Conservation (phyloP, 371 early-diverging fungal genomes). For the Apophysomyces ossiformis region DNA sequence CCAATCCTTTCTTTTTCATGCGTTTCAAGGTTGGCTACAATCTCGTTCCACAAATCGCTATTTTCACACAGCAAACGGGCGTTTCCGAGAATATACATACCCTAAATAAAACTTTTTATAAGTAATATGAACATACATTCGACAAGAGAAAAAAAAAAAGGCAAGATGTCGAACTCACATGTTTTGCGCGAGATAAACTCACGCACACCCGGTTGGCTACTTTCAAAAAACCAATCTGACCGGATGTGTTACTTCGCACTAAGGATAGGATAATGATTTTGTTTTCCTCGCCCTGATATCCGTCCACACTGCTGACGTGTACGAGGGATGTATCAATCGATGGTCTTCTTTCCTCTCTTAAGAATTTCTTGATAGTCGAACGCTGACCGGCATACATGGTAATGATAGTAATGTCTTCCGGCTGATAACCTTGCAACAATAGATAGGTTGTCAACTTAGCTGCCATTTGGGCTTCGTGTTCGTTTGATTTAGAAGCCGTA, state of each 20-base stretch:
- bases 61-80: constrained; percentile 52
- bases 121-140: neutral
- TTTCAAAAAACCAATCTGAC: constrained; percentile 78
- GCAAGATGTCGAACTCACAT: constrained; percentile 30
- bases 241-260: constrained; percentile 62
- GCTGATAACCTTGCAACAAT: constrained; percentile 54
- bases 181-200: constrained; percentile 72
- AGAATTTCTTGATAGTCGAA: constrained; percentile 35
- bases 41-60: constrained; percentile 66
- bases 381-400: constrained; percentile 70
- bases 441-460: constrained; percentile 58
- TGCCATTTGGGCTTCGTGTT: constrained; percentile 64
- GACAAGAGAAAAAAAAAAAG: neutral
- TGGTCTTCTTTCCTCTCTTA: constrained; percentile 38
- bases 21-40: constrained; percentile 45
- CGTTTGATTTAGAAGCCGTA: constrained; percentile 62
- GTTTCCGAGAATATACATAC: constrained; percentile 78
- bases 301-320: constrained; percentile 75
- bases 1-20: constrained; percentile 38
- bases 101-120: constrained; percentile 33
- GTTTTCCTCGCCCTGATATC: constrained; percentile 81
- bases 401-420: constrained; percentile 59
- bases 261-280: constrained; percentile 77
- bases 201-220: constrained; percentile 80
- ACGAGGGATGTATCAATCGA: constrained; percentile 38